phyloP scores from a whole-genome alignment of 768 basidiomycete genomes.

The Phlebiopsis gigantea region DNA sequence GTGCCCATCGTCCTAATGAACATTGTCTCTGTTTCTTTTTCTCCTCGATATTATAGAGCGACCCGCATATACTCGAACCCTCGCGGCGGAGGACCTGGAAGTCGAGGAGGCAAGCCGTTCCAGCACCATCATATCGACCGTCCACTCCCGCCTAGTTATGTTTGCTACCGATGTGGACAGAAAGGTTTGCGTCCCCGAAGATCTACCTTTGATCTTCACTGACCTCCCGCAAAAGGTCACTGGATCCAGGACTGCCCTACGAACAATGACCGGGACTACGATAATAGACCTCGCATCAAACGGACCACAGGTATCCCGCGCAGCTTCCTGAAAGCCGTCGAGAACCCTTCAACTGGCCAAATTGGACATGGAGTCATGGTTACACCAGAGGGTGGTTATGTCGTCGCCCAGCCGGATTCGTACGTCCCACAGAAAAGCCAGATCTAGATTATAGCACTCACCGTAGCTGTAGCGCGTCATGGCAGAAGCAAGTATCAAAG shows the following conservation, averaged over 20 bases:
- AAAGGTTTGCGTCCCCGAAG: constrained; percentile 60
- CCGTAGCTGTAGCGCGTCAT: constrained; percentile 60
- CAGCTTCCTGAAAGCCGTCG: constrained; percentile 95
- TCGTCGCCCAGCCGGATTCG: constrained; percentile 95
- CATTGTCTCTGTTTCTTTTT: constrained; percentile 37
- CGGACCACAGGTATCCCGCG: constrained; percentile 97
- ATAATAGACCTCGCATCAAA: constrained; percentile 93
- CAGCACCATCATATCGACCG: constrained; percentile 56
- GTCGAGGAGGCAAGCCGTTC: constrained; percentile 54
- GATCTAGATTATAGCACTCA: not conserved
- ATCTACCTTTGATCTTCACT: not conserved
- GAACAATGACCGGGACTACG: constrained; percentile 92
- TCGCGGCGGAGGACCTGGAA: constrained; percentile 58
- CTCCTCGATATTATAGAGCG: constrained; percentile 42
- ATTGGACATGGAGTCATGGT: constrained; percentile 92
- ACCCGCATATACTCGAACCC: constrained; percentile 60
- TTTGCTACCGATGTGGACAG: constrained; percentile 97
- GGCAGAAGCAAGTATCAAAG: constrained; percentile 87
- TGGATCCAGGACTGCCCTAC: constrained; percentile 99
- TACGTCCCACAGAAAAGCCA: constrained; percentile 47
- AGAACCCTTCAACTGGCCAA: constrained; percentile 71
- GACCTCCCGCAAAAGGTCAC: constrained; percentile 57
- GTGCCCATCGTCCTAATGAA: constrained; percentile 73
- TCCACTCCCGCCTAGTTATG: constrained; percentile 90
- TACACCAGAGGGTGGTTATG: constrained; percentile 96